Base-by-base conservation (phyloP, 202 grass and related monocot species). In the Brachypodium distachyon region DNA sequence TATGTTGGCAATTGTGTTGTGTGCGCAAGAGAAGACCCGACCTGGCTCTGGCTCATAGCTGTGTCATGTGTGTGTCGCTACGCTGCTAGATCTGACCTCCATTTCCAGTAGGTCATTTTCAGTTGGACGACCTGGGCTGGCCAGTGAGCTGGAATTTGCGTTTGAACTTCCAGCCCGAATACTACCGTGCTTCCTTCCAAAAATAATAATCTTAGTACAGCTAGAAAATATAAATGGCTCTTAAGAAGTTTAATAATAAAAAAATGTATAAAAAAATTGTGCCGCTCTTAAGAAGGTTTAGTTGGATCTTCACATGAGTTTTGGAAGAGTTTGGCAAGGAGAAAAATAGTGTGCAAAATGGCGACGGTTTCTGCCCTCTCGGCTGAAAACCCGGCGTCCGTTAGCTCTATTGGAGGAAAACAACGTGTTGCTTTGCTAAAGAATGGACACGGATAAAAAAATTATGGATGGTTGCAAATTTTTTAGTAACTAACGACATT, bases 1-100 rank as follows among this genome's bases (percentile, higher is more conserved):
- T 79, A 44, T 73, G 78, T 72, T 82, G 27, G 38, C 70, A 67
- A 75, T 31, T 77, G 74, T 51, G 17, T 79, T 41, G 63, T 64
- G 43, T 22, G 43, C 32, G 71, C 7, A 72, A 33, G 77, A 42
- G 64, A n/a, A n/a, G n/a, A n/a, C 14, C 37, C 61, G 63, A 51
- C 33, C n/a, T 55, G 40, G 38, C 62, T 52, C 16, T 27, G 59
- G 32, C 1, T 29, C 58, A 36, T 62, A 33, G 60, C 13, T 59
- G 63, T 31, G 19, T 36, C 50, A n/a, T n/a, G n/a, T 74, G 72
- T 4, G 57, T 58, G 58, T 61, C 41, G 12, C 66, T 52, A 23
- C 22, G 17, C 54, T 12, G 36, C 63, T 53, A 77, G 84, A 87
- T 87, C 73, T 82, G 57, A 58, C 79, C 81, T 77, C 37, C 36